phyloP scores from a whole-genome alignment of 441 rosid genomes.

The Populus hybrid region DNA sequence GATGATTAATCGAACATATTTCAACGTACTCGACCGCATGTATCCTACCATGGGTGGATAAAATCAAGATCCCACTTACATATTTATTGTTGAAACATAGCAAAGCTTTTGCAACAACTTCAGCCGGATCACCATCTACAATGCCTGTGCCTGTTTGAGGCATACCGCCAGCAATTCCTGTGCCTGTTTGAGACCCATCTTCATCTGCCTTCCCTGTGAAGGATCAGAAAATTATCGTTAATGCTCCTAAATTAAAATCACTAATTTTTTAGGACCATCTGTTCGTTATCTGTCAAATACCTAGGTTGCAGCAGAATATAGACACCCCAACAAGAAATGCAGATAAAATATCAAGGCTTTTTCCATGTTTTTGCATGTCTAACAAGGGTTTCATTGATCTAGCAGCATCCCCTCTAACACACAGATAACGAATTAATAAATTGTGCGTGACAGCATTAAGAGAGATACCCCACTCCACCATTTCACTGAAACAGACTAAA shows the following conservation, averaged over 20 bases:
- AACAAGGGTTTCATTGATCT: slow-evolving; percentile 46
- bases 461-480: slow-evolving; percentile 71
- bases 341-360: slow-evolving; percentile 47
- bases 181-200: slow-evolving; percentile 20
- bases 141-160: slow-evolving; percentile 19
- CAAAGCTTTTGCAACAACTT: slow-evolving; percentile 64
- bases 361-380: slow-evolving; percentile 59
- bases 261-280: not conserved
- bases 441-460: slow-evolving; percentile 68
- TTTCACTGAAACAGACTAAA: slow-evolving; percentile 70
- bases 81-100: slow-evolving; percentile 60
- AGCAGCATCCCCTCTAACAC: slow-evolving; percentile 46
- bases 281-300: slow-evolving; percentile 19
- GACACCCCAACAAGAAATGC: slow-evolving; percentile 24
- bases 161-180: slow-evolving; percentile 12
- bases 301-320: slow-evolving; percentile 30
- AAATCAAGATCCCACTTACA: slow-evolving; percentile 34
- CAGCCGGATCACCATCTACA: slow-evolving; percentile 34
- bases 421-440: slow-evolving; percentile 53
- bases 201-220: slow-evolving; percentile 40
- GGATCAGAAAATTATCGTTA: slow-evolving; percentile 7
- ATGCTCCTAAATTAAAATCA: slow-evolving; percentile 5
- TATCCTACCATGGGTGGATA: not conserved
- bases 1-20: not conserved
- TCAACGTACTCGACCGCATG: not conserved